phyloP scores from a whole-genome alignment of 768 basidiomycete genomes.

The Naematelia encephala region DNA sequence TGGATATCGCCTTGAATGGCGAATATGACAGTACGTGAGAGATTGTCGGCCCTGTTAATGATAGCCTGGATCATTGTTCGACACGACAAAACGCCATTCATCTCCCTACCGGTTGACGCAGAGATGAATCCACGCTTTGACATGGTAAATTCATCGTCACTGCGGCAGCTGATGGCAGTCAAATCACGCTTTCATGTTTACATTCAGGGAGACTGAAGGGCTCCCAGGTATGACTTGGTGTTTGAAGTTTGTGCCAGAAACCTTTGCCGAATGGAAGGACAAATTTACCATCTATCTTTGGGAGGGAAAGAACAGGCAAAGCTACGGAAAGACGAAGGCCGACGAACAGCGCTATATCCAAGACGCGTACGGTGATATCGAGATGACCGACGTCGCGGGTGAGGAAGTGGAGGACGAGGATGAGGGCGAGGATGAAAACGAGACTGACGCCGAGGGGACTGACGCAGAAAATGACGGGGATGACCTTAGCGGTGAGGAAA shows the following conservation, averaged over 20 bases:
- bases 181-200: constrained; percentile 77
- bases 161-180: constrained; percentile 23
- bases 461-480: constrained; percentile 43
- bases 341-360: constrained; percentile 86
- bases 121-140: constrained; percentile 46
- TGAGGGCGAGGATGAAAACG: constrained; percentile 44
- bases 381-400: constrained; percentile 74
- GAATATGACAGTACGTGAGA: constrained; percentile 46
- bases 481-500: constrained; percentile 53
- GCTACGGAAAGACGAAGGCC: constrained; percentile 66
- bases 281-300: constrained; percentile 70
- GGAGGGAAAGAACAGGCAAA: constrained; percentile 69
- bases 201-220: constrained; percentile 61
- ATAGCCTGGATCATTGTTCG: constrained; percentile 49
- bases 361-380: constrained; percentile 70
- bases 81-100: constrained; percentile 36
- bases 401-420: constrained; percentile 58
- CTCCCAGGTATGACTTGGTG: constrained; percentile 67
- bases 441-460: constrained; percentile 7
- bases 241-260: constrained; percentile 64
- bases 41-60: background rate
- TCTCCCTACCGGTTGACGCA: constrained; percentile 46
- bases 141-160: constrained; percentile 18
- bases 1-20: constrained; percentile 49
- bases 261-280: constrained; percentile 61